Evolutionary conservation across 768 basidiomycete genomes (phyloP).

Genomic region (Phylloporus scabripes): DNA sequence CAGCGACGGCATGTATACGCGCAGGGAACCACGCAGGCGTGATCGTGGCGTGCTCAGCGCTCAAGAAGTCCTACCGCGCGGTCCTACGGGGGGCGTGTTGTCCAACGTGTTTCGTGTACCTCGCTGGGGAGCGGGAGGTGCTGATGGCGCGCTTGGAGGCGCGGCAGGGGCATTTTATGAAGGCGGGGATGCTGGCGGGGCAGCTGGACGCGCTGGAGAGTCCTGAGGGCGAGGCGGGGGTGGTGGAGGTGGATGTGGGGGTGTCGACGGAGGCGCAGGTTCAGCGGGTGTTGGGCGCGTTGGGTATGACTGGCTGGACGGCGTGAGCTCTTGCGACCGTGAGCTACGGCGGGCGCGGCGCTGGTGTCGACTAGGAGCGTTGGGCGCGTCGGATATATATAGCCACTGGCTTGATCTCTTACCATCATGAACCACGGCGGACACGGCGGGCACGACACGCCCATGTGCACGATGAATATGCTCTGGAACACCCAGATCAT

Average conservation of each 20-base stretch:
- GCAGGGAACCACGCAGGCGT: slow-evolving; percentile 38
- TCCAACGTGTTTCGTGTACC: slow-evolving; percentile 76
- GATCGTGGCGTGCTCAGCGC: slow-evolving; percentile 83
- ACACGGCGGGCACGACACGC: slow-evolving; percentile 44
- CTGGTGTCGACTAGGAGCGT: no score
- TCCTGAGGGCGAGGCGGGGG: slow-evolving; percentile 61
- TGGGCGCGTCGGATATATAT: neutral
- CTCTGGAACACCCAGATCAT: slow-evolving; percentile 81
- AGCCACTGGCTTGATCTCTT: slow-evolving; percentile 7
- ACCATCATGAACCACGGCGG: slow-evolving; percentile 39
- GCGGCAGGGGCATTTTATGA: slow-evolving; percentile 78
- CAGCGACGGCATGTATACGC: slow-evolving; percentile 37
- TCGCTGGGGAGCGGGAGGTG: slow-evolving; percentile 52
- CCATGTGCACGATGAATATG: slow-evolving; percentile 73
- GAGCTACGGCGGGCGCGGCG: no score
- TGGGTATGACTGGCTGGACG: no score
- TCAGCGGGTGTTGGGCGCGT: slow-evolving; percentile 26
- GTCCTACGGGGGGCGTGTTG: slow-evolving; percentile 51
- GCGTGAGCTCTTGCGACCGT: no score
- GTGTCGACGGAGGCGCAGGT: slow-evolving; percentile 56
- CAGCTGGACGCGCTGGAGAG: slow-evolving; percentile 68
- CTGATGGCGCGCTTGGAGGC: slow-evolving; percentile 59
- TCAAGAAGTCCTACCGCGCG: slow-evolving; percentile 78
- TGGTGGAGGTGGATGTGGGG: slow-evolving; percentile 56
- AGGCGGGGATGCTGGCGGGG: slow-evolving; percentile 72